Conservation (phyloP, 805 yeast genomes). For the Zygosaccharomyces bailii region DNA sequence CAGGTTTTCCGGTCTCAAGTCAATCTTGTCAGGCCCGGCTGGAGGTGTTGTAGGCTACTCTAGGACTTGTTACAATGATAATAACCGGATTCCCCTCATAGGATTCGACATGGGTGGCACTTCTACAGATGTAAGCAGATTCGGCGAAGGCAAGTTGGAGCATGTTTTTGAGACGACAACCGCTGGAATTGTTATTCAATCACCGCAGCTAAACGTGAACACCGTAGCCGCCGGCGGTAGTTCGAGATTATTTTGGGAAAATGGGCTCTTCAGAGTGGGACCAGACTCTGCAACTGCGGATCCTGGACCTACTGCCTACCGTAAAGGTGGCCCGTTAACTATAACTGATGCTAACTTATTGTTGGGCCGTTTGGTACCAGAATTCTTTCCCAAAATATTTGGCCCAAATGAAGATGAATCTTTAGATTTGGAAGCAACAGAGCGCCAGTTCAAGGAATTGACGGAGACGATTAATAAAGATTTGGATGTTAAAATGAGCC, state of each 20-base stretch:
- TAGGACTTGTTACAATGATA: slow-evolving; percentile 63
- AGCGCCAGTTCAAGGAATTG: slow-evolving; percentile 48
- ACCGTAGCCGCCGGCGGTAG: slow-evolving; percentile 89
- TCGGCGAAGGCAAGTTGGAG: slow-evolving; percentile 61
- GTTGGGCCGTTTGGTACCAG: slow-evolving; percentile 68
- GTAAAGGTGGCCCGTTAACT: slow-evolving; percentile 80
- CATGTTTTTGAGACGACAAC: slow-evolving; percentile 83
- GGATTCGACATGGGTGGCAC: slow-evolving; percentile 93
- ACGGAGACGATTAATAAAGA: slow-evolving; percentile 53
- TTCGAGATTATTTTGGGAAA: slow-evolving; percentile 59
- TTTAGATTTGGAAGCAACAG: slow-evolving; percentile 54
- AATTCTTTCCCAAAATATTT: slow-evolving; percentile 74
- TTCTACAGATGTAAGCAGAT: slow-evolving; percentile 78
- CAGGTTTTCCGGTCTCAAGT: slow-evolving; percentile 79
- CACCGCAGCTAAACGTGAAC: slow-evolving; percentile 78
- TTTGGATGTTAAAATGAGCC: slow-evolving; percentile 40
- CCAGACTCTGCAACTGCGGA: slow-evolving; percentile 85
- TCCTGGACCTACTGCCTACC: slow-evolving; percentile 86
- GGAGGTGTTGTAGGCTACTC: slow-evolving; percentile 97
- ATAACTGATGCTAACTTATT: slow-evolving; percentile 81
- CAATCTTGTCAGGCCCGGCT: slow-evolving; percentile 93
- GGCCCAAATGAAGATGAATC: slow-evolving; percentile 76
- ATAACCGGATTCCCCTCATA: slow-evolving; percentile 55
- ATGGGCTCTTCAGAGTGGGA: slow-evolving; percentile 77
- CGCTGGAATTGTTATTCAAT: slow-evolving; percentile 77